Percentiles rank a stretch among this genome's conserved stretches.
Conservation (phyloP, 306 rosid genomes). For the Gillenia trifoliata region DNA sequence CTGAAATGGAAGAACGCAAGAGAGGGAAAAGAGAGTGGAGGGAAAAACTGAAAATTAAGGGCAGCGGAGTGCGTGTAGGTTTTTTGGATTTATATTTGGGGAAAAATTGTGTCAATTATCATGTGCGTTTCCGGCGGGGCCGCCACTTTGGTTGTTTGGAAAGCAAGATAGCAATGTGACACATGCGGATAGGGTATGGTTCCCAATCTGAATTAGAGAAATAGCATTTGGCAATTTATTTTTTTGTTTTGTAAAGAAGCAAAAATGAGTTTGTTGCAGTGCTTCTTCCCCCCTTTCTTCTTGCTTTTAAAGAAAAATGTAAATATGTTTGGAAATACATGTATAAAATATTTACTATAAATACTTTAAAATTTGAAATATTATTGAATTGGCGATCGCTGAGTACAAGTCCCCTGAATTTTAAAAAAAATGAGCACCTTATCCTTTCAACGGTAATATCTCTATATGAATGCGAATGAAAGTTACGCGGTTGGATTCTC, state of each 20-base stretch:
- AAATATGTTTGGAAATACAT: neutral
- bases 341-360: neutral
- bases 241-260: neutral
- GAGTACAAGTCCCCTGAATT: rapidly evolving
- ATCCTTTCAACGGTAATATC: no score
- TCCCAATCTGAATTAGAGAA: neutral
- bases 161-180: neutral
- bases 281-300: neutral
- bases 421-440: neutral
- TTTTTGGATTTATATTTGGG: neutral
- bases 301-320: neutral
- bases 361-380: neutral
- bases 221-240: neutral
- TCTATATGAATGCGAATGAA: no score
- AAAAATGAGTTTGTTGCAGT: neutral
- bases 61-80: neutral
- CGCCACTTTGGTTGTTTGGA: neutral
- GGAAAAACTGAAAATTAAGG: slow-evolving; percentile 40
- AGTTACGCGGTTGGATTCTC: no score
- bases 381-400: neutral
- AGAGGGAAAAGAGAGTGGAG: slow-evolving; percentile 35
- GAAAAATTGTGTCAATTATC: neutral
- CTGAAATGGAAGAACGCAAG: neutral
- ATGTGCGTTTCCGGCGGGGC: neutral
- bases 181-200: neutral